Conservation (phyloP, 2,329 filamentous ascomycete species). For the Aspergillus neoniger region DNA sequence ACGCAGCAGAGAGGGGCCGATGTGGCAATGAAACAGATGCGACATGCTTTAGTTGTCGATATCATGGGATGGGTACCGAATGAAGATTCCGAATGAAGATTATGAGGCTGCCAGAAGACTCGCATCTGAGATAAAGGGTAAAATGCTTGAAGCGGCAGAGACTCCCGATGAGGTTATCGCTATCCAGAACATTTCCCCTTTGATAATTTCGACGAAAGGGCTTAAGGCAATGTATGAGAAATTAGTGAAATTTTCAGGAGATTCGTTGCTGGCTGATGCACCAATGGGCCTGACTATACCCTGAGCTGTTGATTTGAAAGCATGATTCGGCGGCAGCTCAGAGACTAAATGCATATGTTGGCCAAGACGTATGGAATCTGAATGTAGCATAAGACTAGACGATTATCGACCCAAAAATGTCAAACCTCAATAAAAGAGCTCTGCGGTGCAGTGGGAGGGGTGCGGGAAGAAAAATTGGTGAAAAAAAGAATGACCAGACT, state of each 20-base stretch:
- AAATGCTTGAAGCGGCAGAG: conserved; percentile 24
- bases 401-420: too few relatives aligned
- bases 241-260: too few relatives aligned
- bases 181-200: conserved; percentile 20
- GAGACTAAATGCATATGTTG: too few relatives aligned
- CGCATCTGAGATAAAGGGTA: conserved; percentile 20
- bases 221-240: background rate
- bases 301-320: too few relatives aligned
- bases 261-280: too few relatives aligned
- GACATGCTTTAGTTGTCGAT: conserved; percentile 22
- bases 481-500: conserved; percentile 18
- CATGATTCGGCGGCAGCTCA: too few relatives aligned
- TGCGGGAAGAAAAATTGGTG: too few relatives aligned
- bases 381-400: too few relatives aligned
- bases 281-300: too few relatives aligned
- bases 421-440: too few relatives aligned
- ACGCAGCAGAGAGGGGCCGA: conserved; percentile 23
- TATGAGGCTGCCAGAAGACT: conserved; percentile 23
- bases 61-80: conserved; percentile 28
- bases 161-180: conserved; percentile 17
- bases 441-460: too few relatives aligned
- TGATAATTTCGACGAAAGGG: conserved; percentile 17
- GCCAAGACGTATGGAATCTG: too few relatives aligned
- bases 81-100: conserved; percentile 23
- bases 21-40: conserved; percentile 21